Evolutionary conservation across 352 stramenopile genomes (phyloP).

Genomic region (Globisporangium sylvaticum): DNA sequence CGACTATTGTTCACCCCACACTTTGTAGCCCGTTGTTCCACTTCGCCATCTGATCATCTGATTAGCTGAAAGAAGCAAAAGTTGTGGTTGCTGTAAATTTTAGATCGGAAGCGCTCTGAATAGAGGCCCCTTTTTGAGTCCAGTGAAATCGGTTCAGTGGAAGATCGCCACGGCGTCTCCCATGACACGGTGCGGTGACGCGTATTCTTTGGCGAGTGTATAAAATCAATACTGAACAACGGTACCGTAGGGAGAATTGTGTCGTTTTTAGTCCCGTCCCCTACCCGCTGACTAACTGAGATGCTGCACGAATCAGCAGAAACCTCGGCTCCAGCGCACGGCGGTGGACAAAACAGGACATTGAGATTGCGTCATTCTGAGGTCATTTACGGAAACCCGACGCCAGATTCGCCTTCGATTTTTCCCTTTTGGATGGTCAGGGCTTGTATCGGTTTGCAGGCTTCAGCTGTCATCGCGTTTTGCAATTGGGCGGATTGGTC

Average conservation of each 20-base stretch:
- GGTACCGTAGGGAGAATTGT: background rate
- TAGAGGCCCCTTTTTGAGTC: conserved; percentile 4
- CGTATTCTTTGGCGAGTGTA: conserved; percentile 2
- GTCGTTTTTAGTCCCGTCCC: background rate
- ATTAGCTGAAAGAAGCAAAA: no score
- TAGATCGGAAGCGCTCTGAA: background rate
- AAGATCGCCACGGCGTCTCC: conserved; percentile 4
- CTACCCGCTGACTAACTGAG: background rate
- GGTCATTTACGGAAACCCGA: background rate
- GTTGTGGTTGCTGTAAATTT: no score
- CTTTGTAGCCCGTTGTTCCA: no score
- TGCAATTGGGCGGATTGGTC: background rate
- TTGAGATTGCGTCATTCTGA: background rate
- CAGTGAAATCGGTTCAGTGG: conserved; percentile 21
- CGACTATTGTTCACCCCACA: no score
- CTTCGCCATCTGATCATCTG: no score
- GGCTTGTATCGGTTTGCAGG: background rate
- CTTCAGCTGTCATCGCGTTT: background rate
- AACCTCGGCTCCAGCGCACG: background rate
- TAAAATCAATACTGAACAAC: background rate
- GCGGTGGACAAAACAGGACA: background rate
- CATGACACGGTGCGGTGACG: background rate
- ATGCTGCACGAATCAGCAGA: background rate
- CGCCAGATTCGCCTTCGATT: background rate
- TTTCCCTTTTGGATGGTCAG: background rate